phyloP scores from a whole-genome alignment of 768 basidiomycete genomes.

The Scleroderma citrinum region DNA sequence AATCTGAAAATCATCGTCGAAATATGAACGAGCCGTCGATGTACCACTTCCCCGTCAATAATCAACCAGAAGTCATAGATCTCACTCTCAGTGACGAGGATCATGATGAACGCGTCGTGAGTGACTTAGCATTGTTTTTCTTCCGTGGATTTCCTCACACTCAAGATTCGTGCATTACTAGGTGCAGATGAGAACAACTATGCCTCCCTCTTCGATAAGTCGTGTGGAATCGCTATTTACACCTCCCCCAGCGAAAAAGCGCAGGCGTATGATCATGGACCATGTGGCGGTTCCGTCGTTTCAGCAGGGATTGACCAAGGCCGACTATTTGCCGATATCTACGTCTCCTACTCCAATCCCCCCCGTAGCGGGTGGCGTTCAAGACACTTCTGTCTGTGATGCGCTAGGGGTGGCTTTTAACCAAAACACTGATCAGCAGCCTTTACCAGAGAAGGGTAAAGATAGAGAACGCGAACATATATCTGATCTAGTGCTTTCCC shows the following conservation, averaged over 20 bases:
- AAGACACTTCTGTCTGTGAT: background rate
- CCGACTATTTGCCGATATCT: conserved; percentile 12
- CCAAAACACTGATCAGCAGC: background rate
- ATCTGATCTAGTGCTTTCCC: background rate
- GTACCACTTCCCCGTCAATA: background rate
- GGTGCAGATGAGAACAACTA: no score
- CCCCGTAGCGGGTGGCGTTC: background rate
- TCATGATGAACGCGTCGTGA: background rate
- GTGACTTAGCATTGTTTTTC: background rate
- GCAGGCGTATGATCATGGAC: conserved; percentile 7
- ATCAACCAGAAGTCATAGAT: background rate
- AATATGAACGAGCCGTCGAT: background rate
- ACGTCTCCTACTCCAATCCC: background rate
- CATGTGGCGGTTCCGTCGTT: conserved; percentile 18
- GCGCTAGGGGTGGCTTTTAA: background rate
- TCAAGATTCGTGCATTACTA: no score
- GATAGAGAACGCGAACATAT: conserved; percentile 18
- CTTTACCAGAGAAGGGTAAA: conserved; percentile 5
- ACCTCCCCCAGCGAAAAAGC: conserved; percentile 18
- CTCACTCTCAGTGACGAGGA: background rate
- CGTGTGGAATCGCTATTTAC: conserved; percentile 23
- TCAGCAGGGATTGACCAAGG: conserved; percentile 16
- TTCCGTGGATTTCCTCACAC: background rate
- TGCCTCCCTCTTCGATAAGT: conserved; percentile 6
- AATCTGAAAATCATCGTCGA: background rate